Percentiles rank a stretch among this genome's conserved stretches.
phyloP scores from a whole-genome alignment of 306 rosid genomes.

The Argentina anserina region DNA sequence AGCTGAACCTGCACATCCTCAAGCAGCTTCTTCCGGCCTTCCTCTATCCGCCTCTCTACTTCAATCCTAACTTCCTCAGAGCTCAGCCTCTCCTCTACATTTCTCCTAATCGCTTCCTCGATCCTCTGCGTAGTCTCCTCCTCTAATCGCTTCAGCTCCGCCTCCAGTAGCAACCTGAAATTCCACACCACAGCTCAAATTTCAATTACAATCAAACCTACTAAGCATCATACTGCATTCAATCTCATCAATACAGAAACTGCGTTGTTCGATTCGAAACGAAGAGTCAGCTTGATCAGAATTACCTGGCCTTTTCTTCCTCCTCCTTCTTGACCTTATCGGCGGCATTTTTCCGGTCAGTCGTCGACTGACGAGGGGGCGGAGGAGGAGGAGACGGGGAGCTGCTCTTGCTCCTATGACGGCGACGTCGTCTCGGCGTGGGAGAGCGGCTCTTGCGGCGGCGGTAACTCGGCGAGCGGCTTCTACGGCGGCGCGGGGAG shows the following conservation, averaged over 20 bases:
- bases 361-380: slow-evolving; percentile 41
- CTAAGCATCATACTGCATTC: no score
- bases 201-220: no score
- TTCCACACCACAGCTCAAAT: no score
- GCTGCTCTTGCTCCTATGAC: slow-evolving; percentile 32
- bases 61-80: slow-evolving; percentile 57
- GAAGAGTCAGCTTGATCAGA: not conserved
- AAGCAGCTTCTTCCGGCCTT: slow-evolving; percentile 61
- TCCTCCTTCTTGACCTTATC: slow-evolving; percentile 50
- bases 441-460: slow-evolving; percentile 46
- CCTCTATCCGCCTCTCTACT: slow-evolving; percentile 61
- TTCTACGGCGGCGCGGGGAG: slow-evolving; percentile 35
- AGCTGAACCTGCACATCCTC: slow-evolving; percentile 69
- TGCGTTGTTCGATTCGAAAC: no score
- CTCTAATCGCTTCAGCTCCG: slow-evolving; percentile 56
- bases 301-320: slow-evolving; percentile 50
- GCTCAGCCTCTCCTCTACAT: slow-evolving; percentile 64
- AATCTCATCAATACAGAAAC: slow-evolving; percentile 39
- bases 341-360: slow-evolving; percentile 30
- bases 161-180: slow-evolving; percentile 72
- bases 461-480: slow-evolving; percentile 35
- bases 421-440: slow-evolving; percentile 39
- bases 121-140: slow-evolving; percentile 78
- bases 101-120: slow-evolving; percentile 64
- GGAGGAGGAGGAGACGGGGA: slow-evolving; percentile 48